Evolutionary conservation across 441 rosid species (phyloP), one percentile per base, ranked within the genome.

Genomic region (Bruguiera hainesii): DNA sequence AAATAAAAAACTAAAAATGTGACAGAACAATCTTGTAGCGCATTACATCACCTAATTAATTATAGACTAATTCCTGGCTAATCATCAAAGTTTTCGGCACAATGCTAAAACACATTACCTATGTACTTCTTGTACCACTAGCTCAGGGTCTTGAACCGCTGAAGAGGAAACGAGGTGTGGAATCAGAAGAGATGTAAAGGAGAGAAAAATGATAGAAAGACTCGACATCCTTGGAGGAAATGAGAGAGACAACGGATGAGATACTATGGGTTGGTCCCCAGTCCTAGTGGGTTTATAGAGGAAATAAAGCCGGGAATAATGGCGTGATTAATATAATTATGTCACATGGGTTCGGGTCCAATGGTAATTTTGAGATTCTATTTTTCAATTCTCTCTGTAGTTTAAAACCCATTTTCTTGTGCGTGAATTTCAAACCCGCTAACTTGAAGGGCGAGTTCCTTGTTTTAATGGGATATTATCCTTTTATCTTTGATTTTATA

Each of bases 71-170:
- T 37, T 37, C 15, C 48, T 10, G 48, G 4, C 15, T 3, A 39
- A 39, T 11, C 48, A 13, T 13, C 48, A 11, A 39, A 39, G 48
- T 2, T 37, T 37, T 39, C 3, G 48, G 16, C 3, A 11, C 48
- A 13, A 39, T 39, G 46, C 11, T 39, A 25, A 7, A n/a, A 25
- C 3, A 42, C 64, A 48, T 57, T 76, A 90, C 97, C 88, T 84
- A 69, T 87, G 90, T 4, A 91, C 93, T 29, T 92, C 87, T 29
- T 88, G 78, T 1, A 83, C 91, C 1, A 89, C 87, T 18, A 77
- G 71, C 63, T 92, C 89, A 7, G 96, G 91, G 67, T 88, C 87
- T 0, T 74, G 83, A 78, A 86, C 81, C 0, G 82, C 78, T 30
- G 80, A 79, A 68, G 89, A 79, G 69, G 66, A 78, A 78, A 50